A percentile compares a stretch with the other conserved stretches of the same genome.
These are phyloP conservation scores for Prunus campanulata DNA, from an alignment of 306 rosid species.

Conservation along the genomic window DNA sequence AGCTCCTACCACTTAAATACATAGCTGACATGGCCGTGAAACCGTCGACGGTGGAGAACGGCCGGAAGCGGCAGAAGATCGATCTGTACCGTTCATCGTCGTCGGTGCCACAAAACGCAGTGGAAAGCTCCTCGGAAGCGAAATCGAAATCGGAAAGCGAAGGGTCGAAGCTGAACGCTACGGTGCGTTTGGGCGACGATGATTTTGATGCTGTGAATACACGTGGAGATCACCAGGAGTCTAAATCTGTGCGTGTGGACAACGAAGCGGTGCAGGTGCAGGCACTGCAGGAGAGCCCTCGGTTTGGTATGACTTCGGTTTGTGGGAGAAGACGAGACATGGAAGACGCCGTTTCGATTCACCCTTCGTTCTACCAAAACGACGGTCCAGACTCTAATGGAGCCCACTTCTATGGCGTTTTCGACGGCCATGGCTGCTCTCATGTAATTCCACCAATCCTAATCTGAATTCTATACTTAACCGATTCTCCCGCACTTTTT, in stretches of 20 bases:
- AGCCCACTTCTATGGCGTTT: slow-evolving; percentile 73
- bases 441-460: slow-evolving; percentile 47
- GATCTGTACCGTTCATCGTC: slow-evolving; percentile 17
- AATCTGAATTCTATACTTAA: not conserved
- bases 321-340: slow-evolving; percentile 90
- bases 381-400: not conserved
- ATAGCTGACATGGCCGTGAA: slow-evolving; percentile 43
- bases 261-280: not conserved
- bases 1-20: slow-evolving; percentile 31
- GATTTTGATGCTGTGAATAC: not conserved
- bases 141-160: not conserved
- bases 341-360: slow-evolving; percentile 81
- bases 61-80: slow-evolving; percentile 50
- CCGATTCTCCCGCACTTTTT: not conserved
- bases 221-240: not conserved
- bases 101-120: slow-evolving; percentile 19
- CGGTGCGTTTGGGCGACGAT: not conserved
- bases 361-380: slow-evolving; percentile 26
- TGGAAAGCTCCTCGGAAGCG: not conserved
- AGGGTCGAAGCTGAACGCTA: not conserved
- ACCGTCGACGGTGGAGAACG: slow-evolving; percentile 1
- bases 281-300: slow-evolving; percentile 19
- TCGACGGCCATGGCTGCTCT: slow-evolving; percentile 98
- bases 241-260: not conserved
- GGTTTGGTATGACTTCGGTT: slow-evolving; percentile 71